A percentile compares a stretch with the other conserved stretches of the same genome.
Conservation (phyloP, 768 basidiomycete species). For the Boletellus ananas region DNA sequence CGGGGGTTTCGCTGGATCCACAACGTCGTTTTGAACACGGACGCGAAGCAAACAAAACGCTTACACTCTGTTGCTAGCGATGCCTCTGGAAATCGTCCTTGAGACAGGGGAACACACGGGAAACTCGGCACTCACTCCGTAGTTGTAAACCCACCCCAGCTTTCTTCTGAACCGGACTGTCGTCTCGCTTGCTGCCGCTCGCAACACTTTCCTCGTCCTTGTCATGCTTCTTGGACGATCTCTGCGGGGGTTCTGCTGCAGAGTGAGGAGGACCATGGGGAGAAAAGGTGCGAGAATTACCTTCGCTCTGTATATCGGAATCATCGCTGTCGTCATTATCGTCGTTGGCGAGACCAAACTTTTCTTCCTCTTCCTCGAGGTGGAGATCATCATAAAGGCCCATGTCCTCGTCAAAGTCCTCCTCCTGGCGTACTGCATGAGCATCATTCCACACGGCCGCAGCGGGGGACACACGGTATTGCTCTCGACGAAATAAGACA, state of each 20-base stretch:
- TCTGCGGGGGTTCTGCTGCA: slow-evolving; percentile 55
- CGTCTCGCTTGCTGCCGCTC: slow-evolving; percentile 66
- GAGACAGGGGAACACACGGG: slow-evolving; percentile 8
- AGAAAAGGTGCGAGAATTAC: slow-evolving; percentile 32
- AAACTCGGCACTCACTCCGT: slow-evolving; percentile 57
- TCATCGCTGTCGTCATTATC: slow-evolving; percentile 74
- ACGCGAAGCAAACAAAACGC: slow-evolving; percentile 14
- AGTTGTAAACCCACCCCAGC: slow-evolving; percentile 56
- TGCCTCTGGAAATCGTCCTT: slow-evolving; percentile 46
- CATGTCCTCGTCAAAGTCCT: slow-evolving; percentile 96
- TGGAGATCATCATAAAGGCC: slow-evolving; percentile 98
- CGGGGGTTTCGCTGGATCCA: slow-evolving; percentile 53
- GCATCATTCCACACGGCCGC: slow-evolving; percentile 10
- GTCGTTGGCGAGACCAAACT: slow-evolving; percentile 71
- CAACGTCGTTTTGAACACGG: slow-evolving; percentile 4
- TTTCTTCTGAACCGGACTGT: slow-evolving; percentile 80
- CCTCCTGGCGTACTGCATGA: slow-evolving; percentile 58
- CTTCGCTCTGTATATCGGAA: slow-evolving; percentile 72
- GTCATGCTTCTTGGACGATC: slow-evolving; percentile 68
- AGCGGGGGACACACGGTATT: slow-evolving; percentile 70
- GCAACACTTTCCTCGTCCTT: slow-evolving; percentile 72
- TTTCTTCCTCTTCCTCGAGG: slow-evolving; percentile 95
- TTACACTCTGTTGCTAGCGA: slow-evolving; percentile 61
- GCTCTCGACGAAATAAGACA: slow-evolving; percentile 92
- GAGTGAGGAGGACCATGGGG: neutral